Evolutionary conservation across 2,329 filamentous ascomycete genomes (phyloP), one percentile per base, ranked within the genome.

Genomic region (Juglanconis oblonga): DNA sequence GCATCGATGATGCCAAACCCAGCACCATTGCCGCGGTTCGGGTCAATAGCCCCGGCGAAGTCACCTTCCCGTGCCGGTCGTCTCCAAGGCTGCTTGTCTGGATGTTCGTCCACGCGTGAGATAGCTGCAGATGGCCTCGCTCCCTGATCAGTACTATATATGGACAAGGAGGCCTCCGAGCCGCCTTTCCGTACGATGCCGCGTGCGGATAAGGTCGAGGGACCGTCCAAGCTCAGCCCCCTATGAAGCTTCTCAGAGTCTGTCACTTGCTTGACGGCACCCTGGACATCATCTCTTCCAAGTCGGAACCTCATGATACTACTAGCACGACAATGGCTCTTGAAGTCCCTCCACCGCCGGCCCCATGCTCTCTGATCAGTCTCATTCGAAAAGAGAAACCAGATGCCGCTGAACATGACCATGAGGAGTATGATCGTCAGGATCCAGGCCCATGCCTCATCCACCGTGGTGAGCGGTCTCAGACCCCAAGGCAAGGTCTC

Each of bases 371-470:
- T 57, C 13, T 24, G 42, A 32, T 48, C 49, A 10, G 32, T 35
- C 44, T 63, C 64, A 24, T 63, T 55, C 24, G 40, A 7, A 29
- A 64, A 57, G 10, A 60, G 33, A 45, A 64, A 63, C n/a, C 14
- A 4, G 13, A 64, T 58, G 14, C 52, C 60, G 7, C 36, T 29
- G 32, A 64, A n/a, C 29, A 65, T 13, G 5, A 33, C 44, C 6
- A 61, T 5, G 8, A 59, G 13, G 14, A 58, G 62, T 5, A 65
- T 31, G 3, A 52, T 52, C 38, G 89, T 93, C 54, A 79, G 65
- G 62, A 92, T 82, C 10, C 83, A 83, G 42, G 89, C 90, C 10
- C 89, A 91, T 6, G 84, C 88, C 63, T 78, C 84, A 68, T 93
- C 90, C 7, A 80, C 85, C 1, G 78, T 79, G 3, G 83, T 84